Base-by-base conservation (phyloP, 805 yeast genomes). In the Kazachstania viticola region DNA sequence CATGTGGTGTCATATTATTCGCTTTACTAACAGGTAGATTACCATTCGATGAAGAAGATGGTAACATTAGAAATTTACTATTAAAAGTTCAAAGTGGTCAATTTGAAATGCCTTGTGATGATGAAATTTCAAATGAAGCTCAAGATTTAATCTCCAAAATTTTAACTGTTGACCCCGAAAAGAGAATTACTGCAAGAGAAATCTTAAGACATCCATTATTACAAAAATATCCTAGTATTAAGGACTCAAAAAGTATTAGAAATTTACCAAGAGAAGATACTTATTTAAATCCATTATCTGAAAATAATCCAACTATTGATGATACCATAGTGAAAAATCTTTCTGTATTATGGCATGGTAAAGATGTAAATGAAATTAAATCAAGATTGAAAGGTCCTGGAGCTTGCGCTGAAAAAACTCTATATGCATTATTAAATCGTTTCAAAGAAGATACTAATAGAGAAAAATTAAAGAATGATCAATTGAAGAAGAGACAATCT, bases 1-100 rank as follows among this genome's bases (percentile, higher is more conserved):
- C 95, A 5, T 87, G 96, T 61, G 97, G 98, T 47, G 83, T 91
- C 39, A 91, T 91, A 33, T 63, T 91, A 34, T 91, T 83, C 62
- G 98, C 98, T 0, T 62, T 91, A 30, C 66, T 91, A 28, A 87
- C 97, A 0, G 98, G 97, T 25, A 88, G 91, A 54, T 63, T 91
- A 36, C 98, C 98, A 2, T 91, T 91, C 54, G 98, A 91, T 58
- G 61, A 56, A 38, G 60, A 55, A 40, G 96, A 91, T 58, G 96
- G 88, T 43, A 85, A 85, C 55, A 85, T 91, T 41, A 71, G 97
- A 46, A 78, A 79, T 48, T 63, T 91, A 41, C 65, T 91, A 30
- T 62, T 84, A 44, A 91, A 91, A 54, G 98, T 91, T 15, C 96
- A 88, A 60, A 73, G 77, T 33, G 98, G 98, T 25, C 70, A 72